A percentile compares a stretch with the other conserved stretches of the same genome.
Conservation (phyloP, 495 filamentous ascomycete genomes). For the Penicillium parvum region DNA sequence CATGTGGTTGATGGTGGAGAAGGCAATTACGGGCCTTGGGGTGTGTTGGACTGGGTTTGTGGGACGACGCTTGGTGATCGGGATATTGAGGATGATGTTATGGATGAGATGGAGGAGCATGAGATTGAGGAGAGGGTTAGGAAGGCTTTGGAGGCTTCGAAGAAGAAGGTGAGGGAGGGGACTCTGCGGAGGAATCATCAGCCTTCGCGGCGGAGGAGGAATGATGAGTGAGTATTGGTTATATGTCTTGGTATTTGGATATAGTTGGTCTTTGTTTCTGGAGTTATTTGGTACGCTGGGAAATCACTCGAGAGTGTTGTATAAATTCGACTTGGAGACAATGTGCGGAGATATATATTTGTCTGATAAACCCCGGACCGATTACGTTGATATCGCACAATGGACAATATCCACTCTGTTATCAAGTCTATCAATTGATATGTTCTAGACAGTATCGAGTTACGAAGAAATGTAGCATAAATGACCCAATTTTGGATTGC, state of each 20-base stretch:
- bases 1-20: constrained; percentile 58
- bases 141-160: constrained; percentile 24
- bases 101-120: constrained; percentile 19
- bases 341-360: constrained; percentile 5
- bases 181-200: constrained; percentile 12
- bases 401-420: too few relatives aligned
- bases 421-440: too few relatives aligned
- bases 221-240: constrained; percentile 7
- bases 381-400: constrained; percentile 20
- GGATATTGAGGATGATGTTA: constrained; percentile 42
- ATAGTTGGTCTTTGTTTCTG: neutral
- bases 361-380: constrained; percentile 7
- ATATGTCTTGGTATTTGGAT: neutral
- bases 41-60: constrained; percentile 69
- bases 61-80: constrained; percentile 59
- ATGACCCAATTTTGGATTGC: constrained; percentile 34
- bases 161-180: constrained; percentile 19
- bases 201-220: constrained; percentile 6
- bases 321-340: too few relatives aligned
- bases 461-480: neutral
- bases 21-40: constrained; percentile 77
- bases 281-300: neutral
- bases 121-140: constrained; percentile 23
- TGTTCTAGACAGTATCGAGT: too few relatives aligned
- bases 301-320: too few relatives aligned